Base-by-base conservation (phyloP, 2,329 filamentous ascomycete species). In the Mariannaea sp. region DNA sequence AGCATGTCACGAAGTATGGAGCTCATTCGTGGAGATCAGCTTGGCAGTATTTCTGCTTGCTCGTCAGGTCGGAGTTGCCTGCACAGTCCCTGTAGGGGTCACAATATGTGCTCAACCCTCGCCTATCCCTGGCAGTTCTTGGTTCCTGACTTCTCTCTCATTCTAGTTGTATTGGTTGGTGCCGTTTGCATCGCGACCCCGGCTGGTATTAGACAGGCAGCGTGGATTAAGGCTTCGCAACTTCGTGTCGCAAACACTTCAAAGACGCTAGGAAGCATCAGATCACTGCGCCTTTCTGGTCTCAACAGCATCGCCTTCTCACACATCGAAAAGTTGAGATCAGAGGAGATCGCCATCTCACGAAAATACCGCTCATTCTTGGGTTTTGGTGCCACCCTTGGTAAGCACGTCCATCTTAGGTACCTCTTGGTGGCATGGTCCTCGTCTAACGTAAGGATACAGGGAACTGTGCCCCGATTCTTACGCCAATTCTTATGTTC, bases 61-160 rank as follows among this genome's bases (percentile, higher is more conserved):
- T n/a, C 6, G 41, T 20, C 41, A 44, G 12, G 41, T 44, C 30
- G 41, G 41, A 4, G 41, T 44, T 3, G 41, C 41, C 30, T 44
- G 41, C 17, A 10, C 32, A 19, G 32, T 44, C 27, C 41, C 41
- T 3, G 8, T 44, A 20, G 29, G 13, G 14, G 22, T 45, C 29
- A 14, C 32, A 12, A 9, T 44, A 14, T 17, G 41, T 44, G 20
- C 9, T 13, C 4, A 32, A 13, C 29, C 13, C 29, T 10, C 13
- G 4, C 13, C 29, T 32, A 32, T 32, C 9, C 9, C 13, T 32
- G 8, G 8, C 29, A 12, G 13, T 12, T 10, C 13, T 12, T 32
- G 10, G 13, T 6, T 10, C 4, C 29, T 32, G 13, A 32, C 22
- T 5, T n/a, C 22, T 32, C 7, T 32, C 13, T 32, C 13, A 8